Conservation (phyloP, 352 stramenopile genomes). For the Globisporangium polare region DNA sequence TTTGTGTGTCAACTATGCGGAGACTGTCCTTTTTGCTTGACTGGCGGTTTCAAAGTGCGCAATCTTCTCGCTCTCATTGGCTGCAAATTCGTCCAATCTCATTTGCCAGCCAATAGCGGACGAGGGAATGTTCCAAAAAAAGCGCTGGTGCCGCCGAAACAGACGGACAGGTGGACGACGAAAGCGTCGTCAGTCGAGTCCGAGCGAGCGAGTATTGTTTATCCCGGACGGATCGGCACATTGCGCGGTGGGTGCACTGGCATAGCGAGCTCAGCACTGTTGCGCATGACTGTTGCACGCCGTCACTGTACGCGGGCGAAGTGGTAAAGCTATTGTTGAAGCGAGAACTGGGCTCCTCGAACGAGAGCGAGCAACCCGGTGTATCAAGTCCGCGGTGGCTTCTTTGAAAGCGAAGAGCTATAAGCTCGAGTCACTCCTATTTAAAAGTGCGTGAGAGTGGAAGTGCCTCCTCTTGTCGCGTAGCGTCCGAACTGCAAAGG, state of each 20-base stretch:
- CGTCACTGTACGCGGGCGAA: neutral
- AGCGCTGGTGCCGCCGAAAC: conserved; percentile 6
- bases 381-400: neutral
- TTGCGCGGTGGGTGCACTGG: neutral
- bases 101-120: neutral
- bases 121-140: conserved; percentile 6
- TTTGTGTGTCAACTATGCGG: conserved; percentile 1
- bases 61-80: conserved; percentile 1
- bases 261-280: too few species aligned
- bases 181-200: neutral
- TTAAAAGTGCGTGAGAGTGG: too few species aligned
- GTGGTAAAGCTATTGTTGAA: neutral
- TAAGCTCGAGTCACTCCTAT: too few species aligned
- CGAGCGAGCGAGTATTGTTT: neutral
- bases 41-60: conserved; percentile 1
- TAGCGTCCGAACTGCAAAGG: too few species aligned
- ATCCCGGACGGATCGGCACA: neutral
- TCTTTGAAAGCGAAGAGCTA: too few species aligned
- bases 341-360: neutral
- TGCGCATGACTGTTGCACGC: neutral
- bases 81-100: neutral
- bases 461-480: too few species aligned
- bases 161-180: neutral
- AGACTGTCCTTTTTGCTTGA: conserved; percentile 1
- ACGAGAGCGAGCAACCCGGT: neutral